Conservation (phyloP, 1,284 basidiomycete species). For the Xerocomus amazonicus region DNA sequence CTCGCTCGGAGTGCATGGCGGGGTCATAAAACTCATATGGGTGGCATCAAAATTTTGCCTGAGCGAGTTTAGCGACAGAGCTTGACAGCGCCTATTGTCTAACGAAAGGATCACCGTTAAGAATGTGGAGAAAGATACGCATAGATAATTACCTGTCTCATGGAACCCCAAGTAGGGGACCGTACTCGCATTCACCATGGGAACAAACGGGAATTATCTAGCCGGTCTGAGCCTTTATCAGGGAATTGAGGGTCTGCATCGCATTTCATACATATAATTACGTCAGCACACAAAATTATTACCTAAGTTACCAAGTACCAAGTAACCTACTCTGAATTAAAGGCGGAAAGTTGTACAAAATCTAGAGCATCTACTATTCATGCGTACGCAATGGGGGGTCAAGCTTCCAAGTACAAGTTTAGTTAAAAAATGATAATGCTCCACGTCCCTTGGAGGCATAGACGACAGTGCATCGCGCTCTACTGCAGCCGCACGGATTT, state of each 20-base stretch:
- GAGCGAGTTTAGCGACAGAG: neutral
- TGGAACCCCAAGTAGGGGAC: too few species aligned
- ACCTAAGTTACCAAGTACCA: neutral
- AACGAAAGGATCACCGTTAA: neutral
- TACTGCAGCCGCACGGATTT: constrained; percentile 25
- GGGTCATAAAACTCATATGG: neutral
- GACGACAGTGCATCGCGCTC: neutral
- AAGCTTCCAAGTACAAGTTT: neutral
- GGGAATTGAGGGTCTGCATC: constrained; percentile 9
- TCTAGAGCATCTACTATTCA: neutral
- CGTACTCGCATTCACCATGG: too few species aligned
- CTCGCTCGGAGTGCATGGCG: neutral
- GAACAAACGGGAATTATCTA: too few species aligned
- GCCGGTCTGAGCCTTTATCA: too few species aligned
- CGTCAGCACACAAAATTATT: too few species aligned
- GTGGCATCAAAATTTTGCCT: neutral
- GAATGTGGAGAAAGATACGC: neutral
- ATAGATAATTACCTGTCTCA: too few species aligned
- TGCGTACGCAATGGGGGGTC: neutral
- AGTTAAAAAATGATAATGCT: neutral
- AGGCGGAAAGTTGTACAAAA: constrained; percentile 1
- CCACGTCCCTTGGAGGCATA: neutral
- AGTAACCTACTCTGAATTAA: neutral
- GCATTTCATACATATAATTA: too few species aligned
- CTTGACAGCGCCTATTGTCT: constrained; percentile 2